Percentiles rank a stretch among this genome's conserved stretches.
Conservation (phyloP, 805 yeast species). For the Wickerhamiella dianesei region DNA sequence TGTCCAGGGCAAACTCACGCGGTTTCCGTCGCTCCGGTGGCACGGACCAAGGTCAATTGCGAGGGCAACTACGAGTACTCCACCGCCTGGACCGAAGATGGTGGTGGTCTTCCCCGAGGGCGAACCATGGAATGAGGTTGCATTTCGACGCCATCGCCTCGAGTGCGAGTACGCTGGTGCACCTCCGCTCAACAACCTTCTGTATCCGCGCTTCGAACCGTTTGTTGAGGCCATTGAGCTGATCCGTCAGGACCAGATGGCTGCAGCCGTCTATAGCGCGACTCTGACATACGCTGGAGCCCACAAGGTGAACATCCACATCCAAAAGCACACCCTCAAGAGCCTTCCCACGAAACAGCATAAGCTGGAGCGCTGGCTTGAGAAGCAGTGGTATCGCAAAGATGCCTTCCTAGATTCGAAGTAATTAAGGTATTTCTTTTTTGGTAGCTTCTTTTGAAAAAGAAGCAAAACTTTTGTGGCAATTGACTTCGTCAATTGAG, state of each 20-base stretch:
- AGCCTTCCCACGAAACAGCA: conserved; percentile 15
- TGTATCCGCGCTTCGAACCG: conserved; percentile 59
- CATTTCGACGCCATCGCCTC: conserved; percentile 35
- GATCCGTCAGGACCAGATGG: conserved; percentile 18
- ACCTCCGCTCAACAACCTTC: conserved; percentile 44
- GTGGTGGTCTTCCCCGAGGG: conserved; percentile 76
- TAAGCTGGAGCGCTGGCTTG: conserved; percentile 52
- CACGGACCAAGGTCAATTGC: not conserved
- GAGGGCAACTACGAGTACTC: not conserved
- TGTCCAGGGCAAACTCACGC: conserved; percentile 25
- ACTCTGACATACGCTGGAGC: conserved; percentile 34
- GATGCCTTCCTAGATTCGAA: conserved; percentile 27
- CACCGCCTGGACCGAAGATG: conserved; percentile 27
- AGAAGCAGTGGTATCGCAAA: conserved; percentile 55
- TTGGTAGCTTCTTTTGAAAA: not conserved
- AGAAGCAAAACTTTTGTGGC: no score
- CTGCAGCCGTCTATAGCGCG: conserved; percentile 36
- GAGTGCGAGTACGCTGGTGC: conserved; percentile 44
- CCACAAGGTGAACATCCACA: conserved; percentile 14
- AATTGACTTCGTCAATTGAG: no score
- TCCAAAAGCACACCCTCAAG: conserved; percentile 7
- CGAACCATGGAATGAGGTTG: conserved; percentile 26
- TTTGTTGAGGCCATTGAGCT: conserved; percentile 20
- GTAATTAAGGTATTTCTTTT: not conserved
- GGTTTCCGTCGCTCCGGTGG: conserved; percentile 13